phyloP scores from a whole-genome alignment of 2,329 filamentous ascomycete species.

The Elsinoe necatrix region DNA sequence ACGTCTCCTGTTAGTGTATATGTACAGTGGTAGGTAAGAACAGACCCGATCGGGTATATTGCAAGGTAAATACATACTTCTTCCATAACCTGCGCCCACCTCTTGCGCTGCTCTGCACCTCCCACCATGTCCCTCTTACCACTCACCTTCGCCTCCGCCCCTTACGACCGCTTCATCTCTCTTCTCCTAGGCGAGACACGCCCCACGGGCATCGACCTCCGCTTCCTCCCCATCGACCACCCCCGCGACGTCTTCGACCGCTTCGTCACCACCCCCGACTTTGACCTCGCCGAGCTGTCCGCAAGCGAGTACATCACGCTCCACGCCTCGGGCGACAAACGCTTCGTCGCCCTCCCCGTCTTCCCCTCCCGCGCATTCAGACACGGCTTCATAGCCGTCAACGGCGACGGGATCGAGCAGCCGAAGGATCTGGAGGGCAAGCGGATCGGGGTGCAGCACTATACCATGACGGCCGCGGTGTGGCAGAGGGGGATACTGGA shows the following conservation, averaged over 20 bases:
- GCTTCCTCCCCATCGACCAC: conserved; percentile 27
- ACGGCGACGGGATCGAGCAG: conserved; percentile 25
- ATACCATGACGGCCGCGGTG: conserved; percentile 35
- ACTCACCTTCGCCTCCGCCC: conserved; percentile 23
- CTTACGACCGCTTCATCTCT: conserved; percentile 26
- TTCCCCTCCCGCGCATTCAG: conserved; percentile 30
- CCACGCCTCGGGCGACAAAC: conserved; percentile 23
- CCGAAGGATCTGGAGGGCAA: conserved; percentile 30
- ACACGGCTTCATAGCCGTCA: conserved; percentile 30
- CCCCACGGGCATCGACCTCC: conserved; percentile 27
- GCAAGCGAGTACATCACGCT: conserved; percentile 27
- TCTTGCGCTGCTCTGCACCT: too few species aligned
- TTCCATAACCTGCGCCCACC: too few species aligned
- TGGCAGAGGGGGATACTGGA: conserved; percentile 30
- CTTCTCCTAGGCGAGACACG: conserved; percentile 25
- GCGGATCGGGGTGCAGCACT: conserved; percentile 31
- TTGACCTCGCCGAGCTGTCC: conserved; percentile 28
- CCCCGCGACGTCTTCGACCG: conserved; percentile 30
- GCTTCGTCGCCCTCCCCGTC: conserved; percentile 28
- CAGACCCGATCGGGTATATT: background rate
- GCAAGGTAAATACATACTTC: background rate
- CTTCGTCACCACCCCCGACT: conserved; percentile 25
- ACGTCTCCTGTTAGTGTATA: background rate
- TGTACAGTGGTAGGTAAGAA: background rate
- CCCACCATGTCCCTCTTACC: conserved; percentile 14